Evolutionary conservation across 1,139 yeast genomes (phyloP).

Genomic region (Nakaseomyces kungkrabaensis): DNA sequence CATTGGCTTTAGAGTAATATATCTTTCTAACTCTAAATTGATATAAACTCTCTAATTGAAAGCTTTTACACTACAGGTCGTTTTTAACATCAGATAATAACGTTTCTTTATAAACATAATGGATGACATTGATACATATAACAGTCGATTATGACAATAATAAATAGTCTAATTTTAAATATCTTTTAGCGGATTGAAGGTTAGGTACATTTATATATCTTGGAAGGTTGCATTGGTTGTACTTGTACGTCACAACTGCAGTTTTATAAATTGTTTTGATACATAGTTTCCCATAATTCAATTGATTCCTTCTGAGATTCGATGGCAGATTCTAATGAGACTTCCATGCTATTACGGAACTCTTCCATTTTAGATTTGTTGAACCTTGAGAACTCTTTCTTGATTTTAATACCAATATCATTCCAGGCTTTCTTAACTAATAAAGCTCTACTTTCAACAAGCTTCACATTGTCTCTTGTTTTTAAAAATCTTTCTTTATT

Average conservation of each 20-base stretch:
- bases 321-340: conserved; percentile 79
- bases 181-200: no score
- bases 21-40: no score
- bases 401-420: conserved; percentile 53
- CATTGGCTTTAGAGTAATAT: conserved; percentile 38
- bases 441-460: conserved; percentile 26
- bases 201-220: no score
- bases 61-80: neutral
- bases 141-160: neutral
- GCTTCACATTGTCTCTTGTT: conserved; percentile 48
- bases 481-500: conserved; percentile 51
- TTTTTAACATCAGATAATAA: neutral
- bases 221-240: no score
- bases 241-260: no score
- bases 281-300: conserved; percentile 90
- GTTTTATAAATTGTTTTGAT: conserved; percentile 28
- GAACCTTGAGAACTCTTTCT: conserved; percentile 55
- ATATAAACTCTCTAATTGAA: neutral
- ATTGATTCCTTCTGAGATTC: conserved; percentile 93
- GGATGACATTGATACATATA: neutral
- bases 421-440: conserved; percentile 42
- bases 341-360: conserved; percentile 82
- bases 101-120: neutral
- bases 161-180: no score
- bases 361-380: conserved; percentile 74